Percentiles rank a stretch among this genome's conserved stretches.
Conservation (phyloP, 345 rosid genomes). For the Trapa incisa region DNA sequence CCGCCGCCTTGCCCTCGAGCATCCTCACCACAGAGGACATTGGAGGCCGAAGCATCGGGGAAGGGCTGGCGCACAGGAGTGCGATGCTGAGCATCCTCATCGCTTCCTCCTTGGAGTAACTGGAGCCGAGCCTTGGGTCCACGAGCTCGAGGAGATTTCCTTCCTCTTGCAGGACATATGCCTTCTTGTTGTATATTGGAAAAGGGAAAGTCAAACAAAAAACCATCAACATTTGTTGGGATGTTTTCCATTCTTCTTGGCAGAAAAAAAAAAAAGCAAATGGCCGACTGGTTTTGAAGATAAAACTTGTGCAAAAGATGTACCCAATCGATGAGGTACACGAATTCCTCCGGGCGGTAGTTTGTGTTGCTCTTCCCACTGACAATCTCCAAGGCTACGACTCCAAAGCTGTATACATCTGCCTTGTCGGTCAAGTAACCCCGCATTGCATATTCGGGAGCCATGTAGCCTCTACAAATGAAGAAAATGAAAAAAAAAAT, state of each 20-base stretch:
- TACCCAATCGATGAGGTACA: constrained; percentile 90
- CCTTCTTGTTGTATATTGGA: constrained; percentile 24
- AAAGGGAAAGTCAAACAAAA: background rate
- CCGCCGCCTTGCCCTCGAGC: constrained; percentile 62
- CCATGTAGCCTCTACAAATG: constrained; percentile 76
- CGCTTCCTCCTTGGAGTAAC: constrained; percentile 47
- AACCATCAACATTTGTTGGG: background rate
- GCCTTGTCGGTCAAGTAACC: constrained; percentile 96
- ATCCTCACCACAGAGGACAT: constrained; percentile 76
- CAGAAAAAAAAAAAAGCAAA: too few species aligned
- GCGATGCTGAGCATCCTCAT: constrained; percentile 55
- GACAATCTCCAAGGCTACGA: constrained; percentile 65
- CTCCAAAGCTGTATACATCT: constrained; percentile 84
- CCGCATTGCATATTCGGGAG: constrained; percentile 97
- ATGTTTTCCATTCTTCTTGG: too few species aligned
- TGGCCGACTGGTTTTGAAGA: too few species aligned
- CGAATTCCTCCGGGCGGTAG: constrained; percentile 90
- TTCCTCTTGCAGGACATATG: constrained; percentile 86
- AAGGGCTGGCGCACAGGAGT: constrained; percentile 74
- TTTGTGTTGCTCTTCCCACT: constrained; percentile 94
- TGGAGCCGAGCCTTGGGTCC: constrained; percentile 52
- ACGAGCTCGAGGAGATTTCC: constrained; percentile 80
- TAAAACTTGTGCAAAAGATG: too few species aligned
- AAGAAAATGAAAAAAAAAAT: background rate
- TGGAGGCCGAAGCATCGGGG: constrained; percentile 73